These are phyloP conservation scores for Gynostemma pentaphyllum DNA, from an alignment of 306 rosid genomes.

Conservation along the genomic window DNA sequence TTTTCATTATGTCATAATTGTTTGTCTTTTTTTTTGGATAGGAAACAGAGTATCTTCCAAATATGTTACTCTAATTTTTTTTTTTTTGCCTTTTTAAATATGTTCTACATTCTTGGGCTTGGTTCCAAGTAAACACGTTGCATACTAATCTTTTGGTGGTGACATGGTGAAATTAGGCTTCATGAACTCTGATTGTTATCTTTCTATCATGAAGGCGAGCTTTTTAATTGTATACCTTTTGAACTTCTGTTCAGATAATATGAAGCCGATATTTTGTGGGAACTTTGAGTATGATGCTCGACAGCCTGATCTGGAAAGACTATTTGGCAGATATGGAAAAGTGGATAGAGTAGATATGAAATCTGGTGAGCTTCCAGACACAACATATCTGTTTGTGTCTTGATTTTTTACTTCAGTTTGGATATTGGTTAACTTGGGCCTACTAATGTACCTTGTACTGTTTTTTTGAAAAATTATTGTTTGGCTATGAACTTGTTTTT, in stretches of 20 bases:
- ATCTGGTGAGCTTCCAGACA: constrained; percentile 60
- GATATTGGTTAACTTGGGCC: not conserved
- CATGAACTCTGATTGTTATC: not conserved
- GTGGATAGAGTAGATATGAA: constrained; percentile 99
- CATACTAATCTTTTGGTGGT: not conserved
- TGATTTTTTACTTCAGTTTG: not conserved
- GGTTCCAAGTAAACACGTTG: not conserved
- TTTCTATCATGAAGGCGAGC: not conserved
- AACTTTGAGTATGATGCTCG: constrained; percentile 87
- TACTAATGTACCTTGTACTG: not conserved
- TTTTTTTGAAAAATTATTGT: not conserved
- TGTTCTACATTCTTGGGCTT: not conserved
- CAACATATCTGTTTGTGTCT: not conserved
- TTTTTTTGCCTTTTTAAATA: not conserved
- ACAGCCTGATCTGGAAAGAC: constrained; percentile 88
- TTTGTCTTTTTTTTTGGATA: too few species aligned
- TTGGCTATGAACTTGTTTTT: not conserved
- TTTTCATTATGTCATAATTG: too few species aligned
- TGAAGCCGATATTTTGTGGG: constrained; percentile 92
- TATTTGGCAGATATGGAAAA: constrained; percentile 82
- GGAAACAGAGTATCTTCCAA: too few species aligned
- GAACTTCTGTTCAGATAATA: constrained; percentile 30
- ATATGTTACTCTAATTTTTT: too few species aligned
- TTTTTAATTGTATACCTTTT: not conserved
- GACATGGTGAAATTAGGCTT: not conserved